Conservation (phyloP, 2,329 filamentous ascomycete species). For the Escovopsis sp. region DNA sequence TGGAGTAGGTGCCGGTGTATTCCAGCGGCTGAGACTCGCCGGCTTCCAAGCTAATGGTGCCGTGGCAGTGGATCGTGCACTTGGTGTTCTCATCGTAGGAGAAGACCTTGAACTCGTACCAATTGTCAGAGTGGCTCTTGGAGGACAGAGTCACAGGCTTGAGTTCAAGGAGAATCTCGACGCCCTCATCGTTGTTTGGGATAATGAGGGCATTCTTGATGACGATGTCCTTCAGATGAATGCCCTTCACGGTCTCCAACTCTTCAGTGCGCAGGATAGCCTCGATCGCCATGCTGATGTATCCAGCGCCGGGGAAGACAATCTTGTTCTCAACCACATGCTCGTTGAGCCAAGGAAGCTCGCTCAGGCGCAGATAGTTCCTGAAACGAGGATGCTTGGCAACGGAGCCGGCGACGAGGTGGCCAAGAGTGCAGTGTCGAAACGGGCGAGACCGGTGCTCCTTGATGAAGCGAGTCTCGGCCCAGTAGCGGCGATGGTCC, state of each 20-base stretch:
- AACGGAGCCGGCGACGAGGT: conserved; percentile 8
- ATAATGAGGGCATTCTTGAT: conserved; percentile 13
- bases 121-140: conserved; percentile 11
- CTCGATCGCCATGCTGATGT: conserved; percentile 19
- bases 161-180: conserved; percentile 12
- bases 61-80: conserved; percentile 12
- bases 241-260: conserved; percentile 7
- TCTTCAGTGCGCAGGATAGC: conserved; percentile 9
- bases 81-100: conserved; percentile 13
- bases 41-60: conserved; percentile 9
- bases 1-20: conserved; percentile 5
- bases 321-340: conserved; percentile 16
- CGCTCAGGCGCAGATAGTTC: conserved; percentile 17
- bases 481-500: conserved; percentile 18
- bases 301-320: conserved; percentile 22
- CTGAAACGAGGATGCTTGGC: conserved; percentile 17
- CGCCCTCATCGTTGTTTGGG: conserved; percentile 10
- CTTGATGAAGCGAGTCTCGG: conserved; percentile 12
- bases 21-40: conserved; percentile 7
- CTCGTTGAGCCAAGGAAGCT: conserved; percentile 21
- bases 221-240: conserved; percentile 9
- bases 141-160: conserved; percentile 9
- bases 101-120: conserved; percentile 13
- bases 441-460: conserved; percentile 11
- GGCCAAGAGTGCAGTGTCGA: conserved; percentile 15